Percentiles rank a stretch among this genome's conserved stretches.
Evolutionary conservation across 2,329 filamentous ascomycete species (phyloP).

Genomic region (Ophiostoma sp.): DNA sequence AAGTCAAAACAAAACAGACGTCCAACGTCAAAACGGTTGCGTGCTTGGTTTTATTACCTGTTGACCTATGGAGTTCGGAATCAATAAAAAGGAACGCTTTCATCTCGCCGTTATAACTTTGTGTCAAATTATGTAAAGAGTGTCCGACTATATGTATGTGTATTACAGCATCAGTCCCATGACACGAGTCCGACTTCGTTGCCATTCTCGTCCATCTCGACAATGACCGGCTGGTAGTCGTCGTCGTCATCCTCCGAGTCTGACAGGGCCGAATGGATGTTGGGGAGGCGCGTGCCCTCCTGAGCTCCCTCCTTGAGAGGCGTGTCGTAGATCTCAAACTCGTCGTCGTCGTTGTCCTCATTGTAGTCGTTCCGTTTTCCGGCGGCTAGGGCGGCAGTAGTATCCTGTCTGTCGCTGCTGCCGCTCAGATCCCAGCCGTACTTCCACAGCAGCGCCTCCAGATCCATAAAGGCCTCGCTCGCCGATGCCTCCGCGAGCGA

Average conservation of each 20-base stretch:
- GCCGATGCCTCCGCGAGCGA: constrained; percentile 46
- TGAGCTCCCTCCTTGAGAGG: constrained; percentile 13
- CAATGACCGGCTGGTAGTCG: constrained; percentile 51
- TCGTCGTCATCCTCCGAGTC: constrained; percentile 28
- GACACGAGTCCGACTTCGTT: constrained; percentile 48
- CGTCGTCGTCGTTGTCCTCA: constrained; percentile 16
- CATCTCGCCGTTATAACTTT: too few species aligned
- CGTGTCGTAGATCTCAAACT: constrained; percentile 19
- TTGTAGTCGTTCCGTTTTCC: constrained; percentile 34
- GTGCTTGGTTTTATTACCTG: neutral
- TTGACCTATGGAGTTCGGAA: constrained; percentile 13
- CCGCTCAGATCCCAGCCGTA: constrained; percentile 52
- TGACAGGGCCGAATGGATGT: constrained; percentile 13
- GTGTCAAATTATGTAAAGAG: neutral
- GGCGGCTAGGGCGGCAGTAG: neutral
- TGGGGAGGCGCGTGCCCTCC: constrained; percentile 7
- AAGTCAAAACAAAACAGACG: neutral
- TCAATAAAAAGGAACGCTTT: neutral
- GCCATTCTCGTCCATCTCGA: constrained; percentile 50
- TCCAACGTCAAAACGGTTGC: neutral
- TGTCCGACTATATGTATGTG: neutral
- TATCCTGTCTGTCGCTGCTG: constrained; percentile 42
- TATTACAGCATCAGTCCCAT: constrained; percentile 34
- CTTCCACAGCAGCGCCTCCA: constrained; percentile 46
- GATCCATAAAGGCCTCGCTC: constrained; percentile 44